Base-by-base conservation (phyloP, 306 rosid species). In the Canavalia gladiata region DNA sequence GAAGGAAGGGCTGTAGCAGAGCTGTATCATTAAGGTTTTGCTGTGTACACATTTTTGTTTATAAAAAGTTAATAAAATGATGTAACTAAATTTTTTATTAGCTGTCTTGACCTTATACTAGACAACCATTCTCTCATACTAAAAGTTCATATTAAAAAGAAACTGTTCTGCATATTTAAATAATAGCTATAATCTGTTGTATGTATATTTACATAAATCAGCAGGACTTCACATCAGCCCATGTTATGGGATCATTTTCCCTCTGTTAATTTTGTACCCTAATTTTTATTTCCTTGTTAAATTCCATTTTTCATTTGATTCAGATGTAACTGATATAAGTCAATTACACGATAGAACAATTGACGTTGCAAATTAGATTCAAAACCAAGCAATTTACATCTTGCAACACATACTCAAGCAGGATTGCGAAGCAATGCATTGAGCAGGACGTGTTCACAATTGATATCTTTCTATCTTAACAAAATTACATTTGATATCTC, bases 261-360 rank as follows among this genome's bases (percentile, higher is more conserved):
- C 70, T 71, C 7, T 81, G 87, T 87, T 90, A 85, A 87, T 76
- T 82, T 76, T 90, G 97, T 91, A 91, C 82, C 83, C 87, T 90
- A 83, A 72, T 79, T 77, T 88, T 62, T 39, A 66, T 67, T 86
- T 57, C 74, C 73, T 84, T 84, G 87, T 78, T 54, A 80, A 69
- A 73, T 87, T 76, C 85, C 68, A 76, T 76, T 57, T 42, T 72
- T 39, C 76, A 59, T 30, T 72, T 43, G 5, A 47, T 66, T 84
- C 78, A 82, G 86, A 89, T 89, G 92, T 89, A 91, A 89, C 86
- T 86, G 77, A 80, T 82, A 91, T 82, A 83, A 81, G 58, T 86
- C 70, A 86, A 86, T 89, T 82, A 77, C 90, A 82, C 78, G 59
- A 89, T 83, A 87, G 81, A 80, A 76, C 83, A 72, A 57, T 78